These are phyloP conservation scores for Aspergillus affinis DNA, from an alignment of 495 filamentous ascomycete genomes.

Conservation along the genomic window DNA sequence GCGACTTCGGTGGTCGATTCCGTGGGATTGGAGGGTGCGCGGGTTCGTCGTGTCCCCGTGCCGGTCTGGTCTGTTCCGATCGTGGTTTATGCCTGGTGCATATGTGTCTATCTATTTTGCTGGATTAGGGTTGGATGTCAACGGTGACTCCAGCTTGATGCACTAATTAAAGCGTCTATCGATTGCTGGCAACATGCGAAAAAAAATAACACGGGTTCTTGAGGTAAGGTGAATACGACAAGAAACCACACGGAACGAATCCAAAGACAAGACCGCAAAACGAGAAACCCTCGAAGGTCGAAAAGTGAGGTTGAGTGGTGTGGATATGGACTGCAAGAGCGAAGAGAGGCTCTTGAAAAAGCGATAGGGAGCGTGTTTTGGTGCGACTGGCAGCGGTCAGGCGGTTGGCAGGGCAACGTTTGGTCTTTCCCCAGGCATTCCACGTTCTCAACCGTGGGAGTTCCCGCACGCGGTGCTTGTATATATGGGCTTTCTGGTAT, in stretches of 20 bases:
- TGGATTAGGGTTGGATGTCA: background rate
- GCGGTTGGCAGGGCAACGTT: constrained; percentile 38
- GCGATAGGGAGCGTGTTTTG: constrained; percentile 12
- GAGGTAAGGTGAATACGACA: background rate
- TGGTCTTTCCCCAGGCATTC: background rate
- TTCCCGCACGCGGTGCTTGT: background rate
- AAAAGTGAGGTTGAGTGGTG: background rate
- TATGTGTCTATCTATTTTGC: background rate
- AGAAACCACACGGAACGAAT: constrained; percentile 7
- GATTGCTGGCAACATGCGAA: background rate
- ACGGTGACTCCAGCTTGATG: background rate
- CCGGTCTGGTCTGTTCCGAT: background rate
- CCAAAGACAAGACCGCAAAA: background rate
- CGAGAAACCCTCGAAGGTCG: background rate
- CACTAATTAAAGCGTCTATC: background rate
- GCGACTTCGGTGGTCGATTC: background rate
- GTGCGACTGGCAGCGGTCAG: constrained; percentile 15
- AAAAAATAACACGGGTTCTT: background rate
- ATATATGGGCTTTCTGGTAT: too few relatives aligned
- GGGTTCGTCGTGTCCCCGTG: background rate
- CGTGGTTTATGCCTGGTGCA: background rate
- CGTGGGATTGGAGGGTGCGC: background rate
- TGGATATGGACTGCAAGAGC: background rate
- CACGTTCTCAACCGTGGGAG: constrained; percentile 10
- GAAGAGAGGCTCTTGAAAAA: constrained; percentile 2